phyloP scores from a whole-genome alignment of 2,329 filamentous ascomycete genomes.

The Trichoderma pleuroti region DNA sequence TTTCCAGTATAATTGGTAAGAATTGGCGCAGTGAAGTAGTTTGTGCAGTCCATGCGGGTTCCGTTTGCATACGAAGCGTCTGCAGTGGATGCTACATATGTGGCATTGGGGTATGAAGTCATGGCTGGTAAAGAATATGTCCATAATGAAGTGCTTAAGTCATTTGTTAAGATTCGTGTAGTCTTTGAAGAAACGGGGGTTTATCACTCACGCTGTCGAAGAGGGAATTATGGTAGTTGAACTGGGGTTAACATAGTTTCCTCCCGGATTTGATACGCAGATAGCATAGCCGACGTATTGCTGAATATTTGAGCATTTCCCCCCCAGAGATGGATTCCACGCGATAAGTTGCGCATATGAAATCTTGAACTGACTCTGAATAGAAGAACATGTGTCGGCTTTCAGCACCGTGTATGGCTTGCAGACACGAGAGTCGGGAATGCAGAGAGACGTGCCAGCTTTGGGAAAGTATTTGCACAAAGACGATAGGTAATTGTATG shows the following conservation, averaged over 20 bases:
- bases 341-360: neutral
- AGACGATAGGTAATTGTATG: neutral
- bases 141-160: neutral
- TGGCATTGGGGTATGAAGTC: neutral
- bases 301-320: neutral
- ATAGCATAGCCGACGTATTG: neutral
- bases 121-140: neutral
- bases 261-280: neutral
- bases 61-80: neutral
- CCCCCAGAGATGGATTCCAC: neutral
- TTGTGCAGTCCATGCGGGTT: neutral
- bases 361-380: neutral
- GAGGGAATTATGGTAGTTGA: neutral
- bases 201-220: neutral
- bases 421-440: neutral
- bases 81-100: neutral
- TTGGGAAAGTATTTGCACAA: neutral
- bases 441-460: neutral
- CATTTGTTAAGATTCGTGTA: neutral
- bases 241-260: neutral
- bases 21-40: neutral
- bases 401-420: neutral
- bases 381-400: neutral
- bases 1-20: neutral
- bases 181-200: neutral